These are phyloP conservation scores for Lactarius psammicola DNA, from an alignment of 768 basidiomycete species.

Conservation along the genomic window DNA sequence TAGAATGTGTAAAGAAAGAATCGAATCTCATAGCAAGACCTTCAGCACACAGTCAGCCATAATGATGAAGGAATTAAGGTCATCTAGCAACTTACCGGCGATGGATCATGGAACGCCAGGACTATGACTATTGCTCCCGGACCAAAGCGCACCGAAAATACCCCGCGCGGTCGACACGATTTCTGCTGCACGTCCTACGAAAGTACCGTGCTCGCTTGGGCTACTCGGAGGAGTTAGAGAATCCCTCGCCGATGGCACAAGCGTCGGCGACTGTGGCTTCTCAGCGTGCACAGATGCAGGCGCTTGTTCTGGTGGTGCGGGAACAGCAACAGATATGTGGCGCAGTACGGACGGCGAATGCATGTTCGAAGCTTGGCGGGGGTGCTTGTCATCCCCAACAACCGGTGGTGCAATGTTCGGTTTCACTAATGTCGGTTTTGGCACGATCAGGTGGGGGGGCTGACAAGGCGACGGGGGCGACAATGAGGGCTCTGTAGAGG, in stretches of 20 bases:
- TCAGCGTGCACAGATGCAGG: constrained; percentile 18
- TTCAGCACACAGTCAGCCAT: not conserved
- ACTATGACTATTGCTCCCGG: constrained; percentile 29
- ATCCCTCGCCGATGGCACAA: constrained; percentile 27
- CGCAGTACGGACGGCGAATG: constrained; percentile 23
- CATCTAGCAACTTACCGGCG: not conserved
- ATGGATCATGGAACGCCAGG: constrained; percentile 14
- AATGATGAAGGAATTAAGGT: not conserved
- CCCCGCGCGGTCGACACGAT: constrained; percentile 81
- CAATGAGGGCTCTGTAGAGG: not conserved
- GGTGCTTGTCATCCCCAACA: constrained; percentile 17
- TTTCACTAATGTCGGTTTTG: constrained; percentile 11
- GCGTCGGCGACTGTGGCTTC: constrained; percentile 11
- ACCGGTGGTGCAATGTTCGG: not conserved
- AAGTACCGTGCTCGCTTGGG: constrained; percentile 33
- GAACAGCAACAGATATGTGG: constrained; percentile 13
- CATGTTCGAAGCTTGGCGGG: constrained; percentile 24
- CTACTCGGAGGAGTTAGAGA: constrained; percentile 33
- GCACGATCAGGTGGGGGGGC: not conserved
- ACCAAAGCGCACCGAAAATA: constrained; percentile 65
- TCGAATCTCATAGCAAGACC: not conserved
- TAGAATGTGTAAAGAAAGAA: constrained; percentile 13
- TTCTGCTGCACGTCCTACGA: constrained; percentile 66
- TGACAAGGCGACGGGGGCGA: not conserved
- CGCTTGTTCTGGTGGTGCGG: constrained; percentile 18